These are phyloP conservation scores for Endocalyx cinctus DNA, from an alignment of 2,329 filamentous ascomycete species.

Conservation along the genomic window DNA sequence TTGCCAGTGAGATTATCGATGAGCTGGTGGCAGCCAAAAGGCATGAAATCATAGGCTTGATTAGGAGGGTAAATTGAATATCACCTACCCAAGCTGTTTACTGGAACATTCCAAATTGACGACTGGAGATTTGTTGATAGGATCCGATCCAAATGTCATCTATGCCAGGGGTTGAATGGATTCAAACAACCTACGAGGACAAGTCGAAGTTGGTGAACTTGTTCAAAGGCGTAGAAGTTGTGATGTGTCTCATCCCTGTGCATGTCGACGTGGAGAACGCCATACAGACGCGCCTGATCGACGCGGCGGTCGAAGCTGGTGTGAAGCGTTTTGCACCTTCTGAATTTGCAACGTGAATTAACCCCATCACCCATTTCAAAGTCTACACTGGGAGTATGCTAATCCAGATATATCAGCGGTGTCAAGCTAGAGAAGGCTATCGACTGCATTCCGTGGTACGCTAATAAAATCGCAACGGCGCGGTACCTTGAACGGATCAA, in stretches of 20 bases:
- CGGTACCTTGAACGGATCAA: conserved; percentile 38
- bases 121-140: conserved; percentile 6
- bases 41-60: conserved; percentile 10
- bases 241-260: conserved; percentile 20
- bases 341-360: conserved; percentile 17
- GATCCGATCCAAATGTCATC: conserved; percentile 11
- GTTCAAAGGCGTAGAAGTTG: conserved; percentile 18
- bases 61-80: neutral
- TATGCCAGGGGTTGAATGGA: conserved; percentile 10
- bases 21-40: conserved; percentile 8
- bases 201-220: conserved; percentile 10
- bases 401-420: conserved; percentile 5
- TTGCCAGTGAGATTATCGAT: conserved; percentile 13
- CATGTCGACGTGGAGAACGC: conserved; percentile 13
- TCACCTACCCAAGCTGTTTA: too few relatives aligned
- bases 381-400: neutral
- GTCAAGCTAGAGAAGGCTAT: conserved; percentile 7
- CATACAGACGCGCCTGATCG: conserved; percentile 20
- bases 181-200: conserved; percentile 14
- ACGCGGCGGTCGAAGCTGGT: conserved; percentile 18
- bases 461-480: conserved; percentile 35
- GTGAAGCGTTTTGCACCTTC: conserved; percentile 22
- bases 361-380: neutral
- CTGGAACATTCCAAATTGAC: too few relatives aligned
- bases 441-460: conserved; percentile 27